Base-by-base conservation (phyloP, 345 rosid genomes). In the Clausena lansium region DNA sequence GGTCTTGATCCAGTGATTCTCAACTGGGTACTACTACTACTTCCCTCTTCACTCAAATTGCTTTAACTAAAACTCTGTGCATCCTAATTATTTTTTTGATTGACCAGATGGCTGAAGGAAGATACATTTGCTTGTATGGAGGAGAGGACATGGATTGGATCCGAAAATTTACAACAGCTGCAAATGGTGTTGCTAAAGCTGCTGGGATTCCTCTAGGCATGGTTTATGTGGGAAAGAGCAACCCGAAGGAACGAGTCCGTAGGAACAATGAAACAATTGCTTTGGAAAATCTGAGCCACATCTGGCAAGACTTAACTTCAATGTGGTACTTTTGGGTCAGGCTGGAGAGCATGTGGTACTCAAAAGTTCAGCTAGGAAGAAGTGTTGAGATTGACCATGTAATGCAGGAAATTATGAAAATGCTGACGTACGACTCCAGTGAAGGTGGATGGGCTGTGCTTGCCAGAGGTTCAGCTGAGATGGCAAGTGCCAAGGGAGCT, bases 141-240 rank as follows among this genome's bases (percentile, higher is more conserved):
- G 97, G 97, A 67, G 95, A 89, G 79, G 93, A 93, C 79, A 73
- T 88, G 2, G 91, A 88, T 2, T 90, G 97, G 97, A 91, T 93
- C 80, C 78, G 84, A 24, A 89, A 70, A 25, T 89, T 82, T 81
- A 86, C 93, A 13, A 25, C 1, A 9, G 39, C 85, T 0, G 85
- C 89, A 76, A 52, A 75, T 6, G 47, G 52, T 7, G 86, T 85
- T 9, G 90, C 95, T 0, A 28, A 28, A 62, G 82, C 75, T 1
- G 90, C 93, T 17, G 70, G 67, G 7, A 86, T 91, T 69, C 50
- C 73, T 25, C 45, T 91, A 1, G 90, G 81, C 67, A 88, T 91
- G 95, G 86, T 89, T 27, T 91, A 93, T 59, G 94, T 90, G 0
- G 97, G 97, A 58, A 89, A 89, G 79, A 87, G 92, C 81, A 85